Evolutionary conservation across 192 early-diverging fungal species (phyloP), one percentile per base, ranked within the genome.

Genomic region (Coemansia sp.): DNA sequence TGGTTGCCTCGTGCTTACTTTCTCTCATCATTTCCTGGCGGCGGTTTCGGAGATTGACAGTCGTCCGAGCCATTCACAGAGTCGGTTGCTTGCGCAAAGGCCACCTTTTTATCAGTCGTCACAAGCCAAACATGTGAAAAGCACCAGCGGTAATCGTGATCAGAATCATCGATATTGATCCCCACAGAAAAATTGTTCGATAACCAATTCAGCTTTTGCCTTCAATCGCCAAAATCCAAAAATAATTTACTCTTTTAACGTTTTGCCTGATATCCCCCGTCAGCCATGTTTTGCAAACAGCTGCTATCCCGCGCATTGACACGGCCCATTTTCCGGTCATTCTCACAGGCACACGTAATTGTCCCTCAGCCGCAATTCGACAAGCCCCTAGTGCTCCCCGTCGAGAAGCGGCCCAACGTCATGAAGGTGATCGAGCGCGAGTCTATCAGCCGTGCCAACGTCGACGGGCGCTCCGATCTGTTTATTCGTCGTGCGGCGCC

Each of bases 351-450:
- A 31, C 41, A 53, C 28, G 70, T 63, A 59, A 88, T 75, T 71
- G 76, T 69, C 37, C 77, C 68, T 68, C 78, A 71, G 79, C 84
- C 70, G 35, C 77, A 61, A 68, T 78, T 68, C 50, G 73, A 61
- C 34, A 72, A 72, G 78, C 86, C 72, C 20, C 23, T 81, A 48
- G 31, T 37, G 3, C 50, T 61, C 31, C 70, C 74, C 2, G 66
- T 73, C 12, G 74, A 82, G 64, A 76, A 82, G 62, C 63, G 68
- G 67, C 79, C 79, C 9, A 88, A 88, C 58, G 65, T 92, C 10
- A 87, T 92, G 86, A 81, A 89, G 62, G 71, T 86, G 16, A 80
- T 92, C 23, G 72, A 84, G 56, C 81, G 88, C 60, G 87, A 91
- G 60, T 75, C 87, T 39, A 67, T 90, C 13, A 71, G 79, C 34